Base-by-base conservation (phyloP, 2,329 filamentous ascomycete species). In the Orbilia oligospora region DNA sequence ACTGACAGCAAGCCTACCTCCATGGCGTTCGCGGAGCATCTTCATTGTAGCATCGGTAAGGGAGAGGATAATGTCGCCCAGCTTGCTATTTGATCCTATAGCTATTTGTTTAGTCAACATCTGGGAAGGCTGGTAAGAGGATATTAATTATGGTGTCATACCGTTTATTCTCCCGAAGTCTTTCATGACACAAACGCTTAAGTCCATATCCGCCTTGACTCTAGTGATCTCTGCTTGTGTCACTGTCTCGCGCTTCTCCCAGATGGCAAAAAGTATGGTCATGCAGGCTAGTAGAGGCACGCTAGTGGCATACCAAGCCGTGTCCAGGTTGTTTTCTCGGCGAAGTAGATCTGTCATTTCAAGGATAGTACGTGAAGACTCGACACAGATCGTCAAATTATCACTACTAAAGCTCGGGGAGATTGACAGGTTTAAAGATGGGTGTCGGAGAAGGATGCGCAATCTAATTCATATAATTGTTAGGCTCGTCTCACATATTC, bases 271-370 rank as follows among this genome's bases (percentile, higher is more conserved):
- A 0, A 95, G 85, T 14, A 89, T 90, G 0, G 91, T 92, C 81
- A 93, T 92, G 71, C 93, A 90, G 27, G 91, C 91, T 51, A 91
- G 89, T 12, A 92, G 87, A 82, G 92, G 93, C 5, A 92, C 88
- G 0, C 92, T 90, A 61, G 90, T 87, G 58, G 91, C 91, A 81
- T 92, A 92, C 91, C 92, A 94, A 0, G 92, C 93, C 0, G 91
- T 92, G 82, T 95, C 92, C 3, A 94, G 85, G 82, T 81, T 81
- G n/a, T 91, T 92, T 72, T 90, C 86, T 80, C 87, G 87, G 73
- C 89, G 88, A 58, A 94, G 84, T 67, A 89, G 86, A 22, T 87
- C 86, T 5, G 90, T 88, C 27, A 88, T 87, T 22, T 86, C 85
- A 1, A 94, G 85, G 84, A 93, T 89, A 78, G 90, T 88, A 56